Conservation (phyloP, 352 stramenopile genomes). For the Phytophthora capsici region DNA sequence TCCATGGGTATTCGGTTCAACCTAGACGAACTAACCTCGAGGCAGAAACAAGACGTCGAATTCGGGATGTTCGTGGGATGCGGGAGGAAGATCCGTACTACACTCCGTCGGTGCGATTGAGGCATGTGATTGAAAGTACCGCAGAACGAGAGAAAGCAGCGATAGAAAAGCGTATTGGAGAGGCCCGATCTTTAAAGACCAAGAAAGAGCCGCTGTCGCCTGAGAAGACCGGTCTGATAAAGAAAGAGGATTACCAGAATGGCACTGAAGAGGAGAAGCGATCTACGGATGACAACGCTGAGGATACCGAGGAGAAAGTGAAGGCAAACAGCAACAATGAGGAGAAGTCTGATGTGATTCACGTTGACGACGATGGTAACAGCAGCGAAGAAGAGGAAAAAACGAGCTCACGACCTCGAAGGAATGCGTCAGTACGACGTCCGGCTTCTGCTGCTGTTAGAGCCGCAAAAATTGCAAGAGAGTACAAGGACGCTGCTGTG, state of each 20-base stretch:
- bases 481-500: conserved; percentile 9
- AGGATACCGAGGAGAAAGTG: not conserved
- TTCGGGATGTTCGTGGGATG: conserved; percentile 72
- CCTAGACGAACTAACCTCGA: conserved; percentile 9
- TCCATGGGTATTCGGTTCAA: not conserved
- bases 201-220: conserved; percentile 5
- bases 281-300: not conserved
- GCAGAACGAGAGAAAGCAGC: conserved; percentile 18
- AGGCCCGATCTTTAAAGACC: not conserved
- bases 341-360: conserved; percentile 14
- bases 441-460: conserved; percentile 9
- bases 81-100: conserved; percentile 68
- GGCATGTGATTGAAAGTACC: conserved; percentile 53
- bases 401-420: not conserved
- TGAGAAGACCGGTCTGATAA: conserved; percentile 27
- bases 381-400: conserved; percentile 9
- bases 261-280: conserved; percentile 12
- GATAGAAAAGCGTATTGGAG: not conserved
- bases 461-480: conserved; percentile 19
- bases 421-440: conserved; percentile 1
- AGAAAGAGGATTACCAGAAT: conserved; percentile 35
- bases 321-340: not conserved
- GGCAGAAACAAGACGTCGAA: conserved; percentile 50
- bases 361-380: conserved; percentile 15
- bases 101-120: conserved; percentile 38